These are phyloP conservation scores for Kalmanozyma brasiliensis DNA, from an alignment of 1,284 basidiomycete species.

Conservation along the genomic window DNA sequence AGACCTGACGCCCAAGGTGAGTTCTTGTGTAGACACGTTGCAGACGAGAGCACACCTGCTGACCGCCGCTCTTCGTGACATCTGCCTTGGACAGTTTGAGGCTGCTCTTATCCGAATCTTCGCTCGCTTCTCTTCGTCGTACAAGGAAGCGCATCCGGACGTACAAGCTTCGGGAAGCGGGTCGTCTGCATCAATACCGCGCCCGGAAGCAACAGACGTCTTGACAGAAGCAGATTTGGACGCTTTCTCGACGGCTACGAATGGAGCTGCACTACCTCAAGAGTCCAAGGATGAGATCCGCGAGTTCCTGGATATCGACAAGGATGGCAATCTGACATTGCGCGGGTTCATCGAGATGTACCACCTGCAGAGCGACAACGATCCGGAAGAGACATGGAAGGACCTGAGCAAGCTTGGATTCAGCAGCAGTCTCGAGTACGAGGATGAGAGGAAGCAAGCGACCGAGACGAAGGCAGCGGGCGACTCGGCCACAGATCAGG, in stretches of 20 bases:
- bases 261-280: constrained; percentile 35
- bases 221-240: constrained; percentile 50
- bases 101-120: constrained; percentile 36
- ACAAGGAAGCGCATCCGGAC: constrained; percentile 10
- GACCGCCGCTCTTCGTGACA: not conserved
- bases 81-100: constrained; percentile 26
- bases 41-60: not conserved
- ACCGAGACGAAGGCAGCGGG: not conserved
- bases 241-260: constrained; percentile 44
- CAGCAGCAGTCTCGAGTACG: constrained; percentile 16
- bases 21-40: not conserved
- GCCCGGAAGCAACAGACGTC: constrained; percentile 15
- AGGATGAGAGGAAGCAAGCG: not conserved
- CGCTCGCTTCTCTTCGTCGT: constrained; percentile 40
- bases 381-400: constrained; percentile 56
- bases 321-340: constrained; percentile 45
- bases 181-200: constrained; percentile 8
- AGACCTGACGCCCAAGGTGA: constrained; percentile 33
- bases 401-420: constrained; percentile 47
- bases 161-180: constrained; percentile 11
- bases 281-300: constrained; percentile 57
- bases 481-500: not conserved
- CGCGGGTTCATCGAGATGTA: constrained; percentile 54
- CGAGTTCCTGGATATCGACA: constrained; percentile 52
- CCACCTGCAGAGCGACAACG: constrained; percentile 54